Percentiles rank a stretch among this genome's conserved stretches.
phyloP scores from a whole-genome alignment of 768 basidiomycete genomes.

The Kwoniella shandongensis region DNA sequence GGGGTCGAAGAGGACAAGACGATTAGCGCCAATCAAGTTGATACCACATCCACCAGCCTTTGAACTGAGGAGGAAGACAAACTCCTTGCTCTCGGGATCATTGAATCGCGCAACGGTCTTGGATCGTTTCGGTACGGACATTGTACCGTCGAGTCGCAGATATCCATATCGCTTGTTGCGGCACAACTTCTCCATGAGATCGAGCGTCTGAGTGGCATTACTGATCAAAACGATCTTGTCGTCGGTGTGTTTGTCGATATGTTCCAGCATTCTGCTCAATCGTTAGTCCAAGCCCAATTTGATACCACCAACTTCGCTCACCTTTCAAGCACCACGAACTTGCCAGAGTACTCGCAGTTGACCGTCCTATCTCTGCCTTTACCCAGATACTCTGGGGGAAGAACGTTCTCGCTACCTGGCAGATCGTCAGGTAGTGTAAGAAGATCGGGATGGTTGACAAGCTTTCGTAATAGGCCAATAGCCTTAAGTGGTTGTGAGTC shows the following conservation, averaged over 20 bases:
- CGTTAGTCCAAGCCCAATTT: no score
- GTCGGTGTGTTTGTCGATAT: constrained; percentile 72
- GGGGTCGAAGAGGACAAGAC: constrained; percentile 59
- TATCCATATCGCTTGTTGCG: constrained; percentile 83
- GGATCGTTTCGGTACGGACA: constrained; percentile 86
- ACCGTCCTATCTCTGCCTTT: constrained; percentile 57
- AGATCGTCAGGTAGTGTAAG: constrained; percentile 82
- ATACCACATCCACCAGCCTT: constrained; percentile 56
- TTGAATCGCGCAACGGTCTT: constrained; percentile 63
- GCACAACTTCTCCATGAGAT: constrained; percentile 86
- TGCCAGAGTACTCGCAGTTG: constrained; percentile 81
- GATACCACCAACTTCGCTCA: no score
- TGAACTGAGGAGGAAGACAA: constrained; percentile 53
- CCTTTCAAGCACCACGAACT: constrained; percentile 92
- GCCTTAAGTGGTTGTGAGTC: constrained; percentile 94
- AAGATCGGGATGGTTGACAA: constrained; percentile 92
- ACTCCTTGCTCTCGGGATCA: constrained; percentile 54
- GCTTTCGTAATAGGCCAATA: constrained; percentile 89
- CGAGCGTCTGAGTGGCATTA: constrained; percentile 93
- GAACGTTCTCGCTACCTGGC: constrained; percentile 72
- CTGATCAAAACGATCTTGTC: constrained; percentile 97
- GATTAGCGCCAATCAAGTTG: constrained; percentile 54
- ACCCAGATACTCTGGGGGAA: constrained; percentile 70
- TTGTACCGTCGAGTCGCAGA: constrained; percentile 91
- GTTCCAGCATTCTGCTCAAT: constrained; percentile 70